Base-by-base conservation (phyloP, 73 alveolate species). In the Blepharisma stoltei region DNA sequence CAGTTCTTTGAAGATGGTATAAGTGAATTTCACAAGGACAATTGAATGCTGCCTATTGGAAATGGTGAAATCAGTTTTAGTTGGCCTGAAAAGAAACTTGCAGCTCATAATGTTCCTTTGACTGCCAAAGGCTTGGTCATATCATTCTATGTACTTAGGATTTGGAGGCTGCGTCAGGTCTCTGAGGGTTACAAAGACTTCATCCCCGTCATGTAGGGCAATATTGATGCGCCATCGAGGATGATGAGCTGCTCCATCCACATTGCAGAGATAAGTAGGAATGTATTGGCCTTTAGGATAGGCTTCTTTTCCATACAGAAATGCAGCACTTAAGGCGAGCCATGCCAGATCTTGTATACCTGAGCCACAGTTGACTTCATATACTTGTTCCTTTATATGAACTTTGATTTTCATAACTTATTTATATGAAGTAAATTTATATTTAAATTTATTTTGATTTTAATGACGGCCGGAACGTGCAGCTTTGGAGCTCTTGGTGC, bases 271-370 rank as follows among this genome's bases (percentile, higher is more conserved):
- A n/a, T 18, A 70, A 21, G 83, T 83, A 75, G 94, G 94, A 6
- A 80, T 78, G 84, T 83, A 82, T 20, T 85, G 76, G 7, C 92
- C 88, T 18, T 78, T 69, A 27, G 94, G 94, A 55, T 71, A 87
- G 6, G 94, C 90, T 44, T 71, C 88, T 83, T 83, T 87, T 4
- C 94, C 94, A 83, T 83, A 87, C 67, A 82, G 73, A 65, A 78
- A 83, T 52, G 90, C 82, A 5, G 94, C 94, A 78, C 92, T 78
- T 55, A 87, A 45, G 20, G 92, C 81, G 54, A 87, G 55, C 94
- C 94, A 87, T 21, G 91, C 94, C 7, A 87, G 76, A 71, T 87
- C 94, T 83, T 87, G 91, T 0, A 86, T 83, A 20, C 94, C 94
- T 78, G 87, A 81, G 46, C 88, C 94, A 79, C 94, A 87, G 69